A percentile compares a stretch with the other conserved stretches of the same genome.
phyloP scores from a whole-genome alignment of 768 basidiomycete genomes.

The Nidularia pulvinata region DNA sequence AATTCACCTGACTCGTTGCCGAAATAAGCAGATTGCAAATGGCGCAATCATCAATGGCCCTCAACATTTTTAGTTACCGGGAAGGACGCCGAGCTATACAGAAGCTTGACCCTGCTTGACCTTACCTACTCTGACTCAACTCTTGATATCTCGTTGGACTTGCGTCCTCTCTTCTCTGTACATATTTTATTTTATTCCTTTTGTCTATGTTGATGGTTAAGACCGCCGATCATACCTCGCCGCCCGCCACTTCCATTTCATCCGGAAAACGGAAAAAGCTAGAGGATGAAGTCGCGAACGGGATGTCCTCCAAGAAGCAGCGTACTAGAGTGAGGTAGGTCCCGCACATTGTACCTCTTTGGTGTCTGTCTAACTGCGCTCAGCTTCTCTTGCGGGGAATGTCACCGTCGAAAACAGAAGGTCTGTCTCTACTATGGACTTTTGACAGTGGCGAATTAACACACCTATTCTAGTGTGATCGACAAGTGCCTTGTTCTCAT shows the following conservation, averaged over 20 bases:
- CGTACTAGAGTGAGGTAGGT: constrained; percentile 76
- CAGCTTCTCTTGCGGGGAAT: constrained; percentile 87
- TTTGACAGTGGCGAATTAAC: constrained; percentile 5
- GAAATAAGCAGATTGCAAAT: too few relatives aligned
- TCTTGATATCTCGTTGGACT: background rate
- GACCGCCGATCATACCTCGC: constrained; percentile 21
- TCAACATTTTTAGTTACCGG: too few relatives aligned
- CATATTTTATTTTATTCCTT: background rate
- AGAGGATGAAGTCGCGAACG: constrained; percentile 54
- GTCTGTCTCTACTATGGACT: constrained; percentile 27
- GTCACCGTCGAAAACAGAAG: constrained; percentile 89
- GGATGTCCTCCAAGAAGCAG: constrained; percentile 58
- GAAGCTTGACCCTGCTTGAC: background rate
- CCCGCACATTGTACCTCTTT: constrained; percentile 2
- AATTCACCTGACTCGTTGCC: too few relatives aligned
- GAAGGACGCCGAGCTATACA: too few relatives aligned
- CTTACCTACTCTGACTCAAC: background rate
- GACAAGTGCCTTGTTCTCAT: constrained; percentile 85
- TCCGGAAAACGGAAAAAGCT: constrained; percentile 60
- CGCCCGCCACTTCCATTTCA: constrained; percentile 15
- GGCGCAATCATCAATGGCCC: too few relatives aligned
- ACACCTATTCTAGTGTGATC: constrained; percentile 62
- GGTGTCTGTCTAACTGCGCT: constrained; percentile 6
- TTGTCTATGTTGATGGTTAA: constrained; percentile 35
- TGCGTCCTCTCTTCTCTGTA: background rate